phyloP scores from a whole-genome alignment of 2,329 filamentous ascomycete species.

The Neocatenulostroma microsporum region DNA sequence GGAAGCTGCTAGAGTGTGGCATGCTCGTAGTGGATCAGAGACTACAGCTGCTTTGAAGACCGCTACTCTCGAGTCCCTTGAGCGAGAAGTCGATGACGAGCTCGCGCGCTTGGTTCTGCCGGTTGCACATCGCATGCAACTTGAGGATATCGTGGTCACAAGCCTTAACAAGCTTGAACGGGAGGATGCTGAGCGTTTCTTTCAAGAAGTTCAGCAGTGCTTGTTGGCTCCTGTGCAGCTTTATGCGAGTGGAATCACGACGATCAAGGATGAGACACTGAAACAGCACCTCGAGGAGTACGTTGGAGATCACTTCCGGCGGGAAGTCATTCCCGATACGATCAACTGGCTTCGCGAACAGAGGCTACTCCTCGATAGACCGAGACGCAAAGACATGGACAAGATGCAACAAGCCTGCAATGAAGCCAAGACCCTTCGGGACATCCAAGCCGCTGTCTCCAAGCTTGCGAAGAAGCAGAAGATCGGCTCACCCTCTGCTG shows the following conservation, averaged over 20 bases:
- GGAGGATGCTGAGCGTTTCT: constrained; percentile 10
- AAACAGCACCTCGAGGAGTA: constrained; percentile 22
- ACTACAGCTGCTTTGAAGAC: background rate
- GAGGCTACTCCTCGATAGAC: constrained; percentile 16
- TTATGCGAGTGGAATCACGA: constrained; percentile 20
- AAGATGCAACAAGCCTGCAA: constrained; percentile 20
- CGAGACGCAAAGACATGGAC: constrained; percentile 18
- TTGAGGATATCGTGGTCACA: background rate
- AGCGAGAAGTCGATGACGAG: background rate
- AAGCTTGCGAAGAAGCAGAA: constrained; percentile 24
- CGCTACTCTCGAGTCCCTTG: background rate
- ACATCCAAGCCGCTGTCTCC: constrained; percentile 16
- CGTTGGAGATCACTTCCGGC: constrained; percentile 19
- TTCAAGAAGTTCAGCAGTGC: constrained; percentile 11
- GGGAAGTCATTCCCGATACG: constrained; percentile 17
- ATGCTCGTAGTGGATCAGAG: constrained; percentile 6
- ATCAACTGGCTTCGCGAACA: constrained; percentile 11
- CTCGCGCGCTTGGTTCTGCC: constrained; percentile 1
- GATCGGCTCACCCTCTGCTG: constrained; percentile 14
- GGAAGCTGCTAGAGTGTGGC: constrained; percentile 5
- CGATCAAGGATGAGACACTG: constrained; percentile 20
- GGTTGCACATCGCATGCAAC: background rate
- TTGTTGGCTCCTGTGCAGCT: constrained; percentile 23
- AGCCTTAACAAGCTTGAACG: constrained; percentile 13
- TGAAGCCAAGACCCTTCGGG: constrained; percentile 17